These are phyloP conservation scores for Neopestalotiopsis sp. DNA, from an alignment of 2,329 filamentous ascomycete genomes.

Conservation along the genomic window DNA sequence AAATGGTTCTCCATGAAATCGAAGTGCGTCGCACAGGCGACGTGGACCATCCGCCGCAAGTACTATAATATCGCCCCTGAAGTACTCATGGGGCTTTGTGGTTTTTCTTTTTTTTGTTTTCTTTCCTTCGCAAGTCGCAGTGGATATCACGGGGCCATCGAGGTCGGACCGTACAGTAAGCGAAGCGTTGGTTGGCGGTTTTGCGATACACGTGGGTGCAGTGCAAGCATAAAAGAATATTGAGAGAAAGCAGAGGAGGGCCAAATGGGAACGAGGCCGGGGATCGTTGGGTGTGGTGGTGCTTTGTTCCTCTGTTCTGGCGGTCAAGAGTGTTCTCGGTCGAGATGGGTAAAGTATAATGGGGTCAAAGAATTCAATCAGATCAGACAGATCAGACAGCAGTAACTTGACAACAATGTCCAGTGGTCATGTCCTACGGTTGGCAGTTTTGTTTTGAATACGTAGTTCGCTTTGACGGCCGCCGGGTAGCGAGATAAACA, in stretches of 20 bases:
- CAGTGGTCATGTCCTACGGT: too few species aligned
- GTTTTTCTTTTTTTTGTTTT: too few species aligned
- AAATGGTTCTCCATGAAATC: constrained; percentile 24
- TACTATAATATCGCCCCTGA: constrained; percentile 11
- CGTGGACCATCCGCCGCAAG: constrained; percentile 20
- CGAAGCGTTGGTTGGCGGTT: not conserved
- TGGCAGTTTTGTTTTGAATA: too few species aligned
- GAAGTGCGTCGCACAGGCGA: constrained; percentile 20
- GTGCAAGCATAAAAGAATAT: not conserved
- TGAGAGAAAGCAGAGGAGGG: not conserved
- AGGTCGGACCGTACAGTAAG: constrained; percentile 2
- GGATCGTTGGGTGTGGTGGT: not conserved
- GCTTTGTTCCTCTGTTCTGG: not conserved
- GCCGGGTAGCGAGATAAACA: constrained; percentile 1
- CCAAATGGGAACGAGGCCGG: not conserved
- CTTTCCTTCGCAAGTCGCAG: not conserved
- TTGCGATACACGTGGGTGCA: not conserved
- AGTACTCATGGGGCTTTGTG: not conserved
- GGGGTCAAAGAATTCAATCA: not conserved
- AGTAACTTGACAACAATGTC: too few species aligned
- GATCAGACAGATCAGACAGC: not conserved
- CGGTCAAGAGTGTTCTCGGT: not conserved
- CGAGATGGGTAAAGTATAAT: not conserved
- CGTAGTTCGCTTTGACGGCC: not conserved
- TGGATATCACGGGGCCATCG: constrained; percentile 16